Conservation (phyloP, 129 eudicot genomes). For the Flaveria brownii region DNA sequence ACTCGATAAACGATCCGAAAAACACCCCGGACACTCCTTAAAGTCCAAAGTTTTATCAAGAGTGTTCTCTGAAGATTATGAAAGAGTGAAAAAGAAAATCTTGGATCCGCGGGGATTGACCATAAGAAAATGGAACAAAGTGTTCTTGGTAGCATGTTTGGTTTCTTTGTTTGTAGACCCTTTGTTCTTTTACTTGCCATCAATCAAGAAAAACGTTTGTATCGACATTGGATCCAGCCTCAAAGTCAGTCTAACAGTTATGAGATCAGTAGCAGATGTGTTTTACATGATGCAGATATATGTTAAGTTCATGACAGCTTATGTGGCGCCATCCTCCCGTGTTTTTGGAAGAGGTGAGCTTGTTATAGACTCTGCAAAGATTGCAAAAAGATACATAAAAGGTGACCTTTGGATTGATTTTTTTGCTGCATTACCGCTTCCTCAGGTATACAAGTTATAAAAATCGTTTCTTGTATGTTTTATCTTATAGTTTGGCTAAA, state of each 20-base stretch:
- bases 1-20: conserved; percentile 35
- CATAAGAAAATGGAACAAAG: conserved; percentile 77
- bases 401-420: conserved; percentile 67
- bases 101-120: conserved; percentile 75
- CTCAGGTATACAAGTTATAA: conserved; percentile 59
- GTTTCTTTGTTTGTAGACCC: conserved; percentile 91
- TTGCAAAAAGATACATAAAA: conserved; percentile 56
- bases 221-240: conserved; percentile 61
- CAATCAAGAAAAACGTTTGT: conserved; percentile 43
- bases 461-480: conserved; percentile 7
- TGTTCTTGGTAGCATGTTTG: conserved; percentile 79
- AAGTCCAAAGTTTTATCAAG: conserved; percentile 75
- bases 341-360: conserved; percentile 98
- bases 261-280: conserved; percentile 65
- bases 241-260: conserved; percentile 62
- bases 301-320: conserved; percentile 72
- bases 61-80: conserved; percentile 93
- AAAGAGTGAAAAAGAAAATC: conserved; percentile 69
- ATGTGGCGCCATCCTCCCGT: conserved; percentile 93
- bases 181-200: conserved; percentile 80
- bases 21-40: conserved; percentile 41
- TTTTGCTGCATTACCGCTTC: conserved; percentile 84
- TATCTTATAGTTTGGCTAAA: background rate
- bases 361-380: conserved; percentile 69
- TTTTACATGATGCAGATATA: conserved; percentile 75